These are phyloP conservation scores for Cytospora chrysosperma DNA, from an alignment of 2,329 filamentous ascomycete species.

Conservation along the genomic window DNA sequence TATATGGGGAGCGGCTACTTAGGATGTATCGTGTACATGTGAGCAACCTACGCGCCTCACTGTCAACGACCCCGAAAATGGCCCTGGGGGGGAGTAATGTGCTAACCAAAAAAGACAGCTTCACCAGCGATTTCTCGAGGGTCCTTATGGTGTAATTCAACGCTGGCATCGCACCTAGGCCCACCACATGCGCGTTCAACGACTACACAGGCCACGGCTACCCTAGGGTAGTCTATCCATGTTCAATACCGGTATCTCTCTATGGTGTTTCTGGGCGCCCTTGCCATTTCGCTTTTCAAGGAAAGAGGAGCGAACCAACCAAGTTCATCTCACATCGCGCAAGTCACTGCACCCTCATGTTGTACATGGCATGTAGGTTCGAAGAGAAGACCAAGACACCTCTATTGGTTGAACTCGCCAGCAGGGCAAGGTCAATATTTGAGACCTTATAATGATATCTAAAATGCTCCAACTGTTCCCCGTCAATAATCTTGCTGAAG, in stretches of 20 bases:
- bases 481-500: slow-evolving; percentile 31
- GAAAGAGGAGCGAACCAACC: not conserved
- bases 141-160: not conserved
- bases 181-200: not conserved
- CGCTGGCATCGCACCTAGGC: not conserved
- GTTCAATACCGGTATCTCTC: no score
- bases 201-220: slow-evolving; percentile 5
- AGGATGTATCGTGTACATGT: slow-evolving; percentile 1
- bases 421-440: slow-evolving; percentile 11
- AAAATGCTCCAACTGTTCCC: slow-evolving; percentile 35
- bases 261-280: slow-evolving; percentile 1
- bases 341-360: no score
- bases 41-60: not conserved
- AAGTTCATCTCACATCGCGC: slow-evolving; percentile 20
- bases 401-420: not conserved
- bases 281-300: not conserved
- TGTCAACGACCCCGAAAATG: not conserved
- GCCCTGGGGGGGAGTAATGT: not conserved
- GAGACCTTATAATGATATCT: slow-evolving; percentile 26
- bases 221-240: no score
- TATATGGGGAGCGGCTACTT: not conserved
- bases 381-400: slow-evolving; percentile 16
- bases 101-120: slow-evolving; percentile 1
- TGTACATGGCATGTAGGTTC: slow-evolving; percentile 27
- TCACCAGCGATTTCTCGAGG: not conserved